Base-by-base conservation (phyloP, 2,329 filamentous ascomycete species). In the Cladosporium sp. region DNA sequence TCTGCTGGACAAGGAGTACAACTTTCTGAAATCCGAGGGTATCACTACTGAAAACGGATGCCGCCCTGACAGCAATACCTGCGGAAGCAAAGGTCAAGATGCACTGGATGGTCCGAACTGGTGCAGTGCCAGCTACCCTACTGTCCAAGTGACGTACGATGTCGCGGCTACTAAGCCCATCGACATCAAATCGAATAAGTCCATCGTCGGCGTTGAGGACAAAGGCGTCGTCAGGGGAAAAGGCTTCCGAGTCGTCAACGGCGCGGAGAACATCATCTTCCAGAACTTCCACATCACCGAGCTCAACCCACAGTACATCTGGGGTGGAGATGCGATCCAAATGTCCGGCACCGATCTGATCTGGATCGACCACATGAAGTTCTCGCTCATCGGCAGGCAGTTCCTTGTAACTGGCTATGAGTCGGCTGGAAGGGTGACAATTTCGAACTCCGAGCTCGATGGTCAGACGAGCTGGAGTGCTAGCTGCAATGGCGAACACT, bases 381-480 rank as follows among this genome's bases (percentile, higher is more conserved):
- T 70, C 51, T 81, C 81, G 53, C 77, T 80, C 47, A 80, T 84
- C 62, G 81, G 80, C 52, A 81, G 83, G 47, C 83, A 85, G 71
- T 79, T 83, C 73, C 79, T 84, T 45, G 83, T 85, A 50, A 76
- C 82, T 54, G 83, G 83, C 58, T 79, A 77, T 66, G 66, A 70
- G 2, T 77, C 80, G 48, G 78, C 76, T 64, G 77, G 77, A 68
- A 79, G 80, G 39, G 79, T 86, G 19, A 83, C 82, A 25, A 78
- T 86, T 68, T 82, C 82, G 63, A 85, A 86, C 77, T 76, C 67
- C 71, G 79, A 83, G 66, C 80, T 86, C 62, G 78, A 86, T 65
- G 83, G 83, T 44, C 66, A 68, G 24, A 78, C 77, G 24, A 68
- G 71, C 17, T 85, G 76, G 73, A 84, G 82, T 10, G 78, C 83